These are phyloP conservation scores for Cladosporium sp. DNA, from an alignment of 2,329 filamentous ascomycete species.

Conservation along the genomic window DNA sequence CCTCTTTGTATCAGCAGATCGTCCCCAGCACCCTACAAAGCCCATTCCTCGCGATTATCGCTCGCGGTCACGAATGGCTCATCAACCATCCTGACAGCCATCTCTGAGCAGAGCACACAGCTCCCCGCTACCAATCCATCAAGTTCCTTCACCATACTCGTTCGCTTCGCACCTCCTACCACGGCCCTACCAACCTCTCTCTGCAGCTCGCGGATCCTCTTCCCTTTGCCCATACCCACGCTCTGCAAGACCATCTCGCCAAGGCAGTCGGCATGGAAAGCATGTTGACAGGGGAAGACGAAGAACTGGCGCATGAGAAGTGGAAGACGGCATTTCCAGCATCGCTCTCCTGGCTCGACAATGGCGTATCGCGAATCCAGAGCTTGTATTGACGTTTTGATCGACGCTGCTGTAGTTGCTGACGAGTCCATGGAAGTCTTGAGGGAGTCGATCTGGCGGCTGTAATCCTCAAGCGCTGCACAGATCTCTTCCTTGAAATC, in stretches of 20 bases:
- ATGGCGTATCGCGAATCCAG: constrained; percentile 91
- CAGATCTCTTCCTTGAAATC: constrained; percentile 99
- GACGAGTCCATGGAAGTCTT: constrained; percentile 96
- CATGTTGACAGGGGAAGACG: constrained; percentile 97
- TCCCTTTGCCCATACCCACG: constrained; percentile 72
- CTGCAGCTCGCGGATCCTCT: constrained; percentile 83
- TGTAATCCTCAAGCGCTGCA: constrained; percentile 88
- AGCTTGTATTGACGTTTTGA: constrained; percentile 83
- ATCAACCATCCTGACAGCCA: constrained; percentile 91
- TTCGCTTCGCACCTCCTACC: constrained; percentile 64
- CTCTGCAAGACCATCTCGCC: constrained; percentile 83
- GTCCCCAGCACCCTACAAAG: constrained; percentile 31
- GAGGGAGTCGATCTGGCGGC: constrained; percentile 81
- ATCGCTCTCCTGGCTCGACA: constrained; percentile 93
- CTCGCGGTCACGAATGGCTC: constrained; percentile 80
- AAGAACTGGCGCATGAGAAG: constrained; percentile 92
- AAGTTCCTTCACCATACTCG: constrained; percentile 82
- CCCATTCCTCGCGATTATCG: constrained; percentile 82
- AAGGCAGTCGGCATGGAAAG: constrained; percentile 94
- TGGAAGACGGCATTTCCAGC: constrained; percentile 83
- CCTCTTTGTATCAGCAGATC: not conserved
- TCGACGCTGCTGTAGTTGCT: constrained; percentile 83
- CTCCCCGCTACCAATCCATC: constrained; percentile 88
- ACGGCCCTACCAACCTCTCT: constrained; percentile 74
- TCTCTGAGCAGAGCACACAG: constrained; percentile 91